Base-by-base conservation (phyloP, 352 stramenopile species). In the Aphanomyces euteiches region DNA sequence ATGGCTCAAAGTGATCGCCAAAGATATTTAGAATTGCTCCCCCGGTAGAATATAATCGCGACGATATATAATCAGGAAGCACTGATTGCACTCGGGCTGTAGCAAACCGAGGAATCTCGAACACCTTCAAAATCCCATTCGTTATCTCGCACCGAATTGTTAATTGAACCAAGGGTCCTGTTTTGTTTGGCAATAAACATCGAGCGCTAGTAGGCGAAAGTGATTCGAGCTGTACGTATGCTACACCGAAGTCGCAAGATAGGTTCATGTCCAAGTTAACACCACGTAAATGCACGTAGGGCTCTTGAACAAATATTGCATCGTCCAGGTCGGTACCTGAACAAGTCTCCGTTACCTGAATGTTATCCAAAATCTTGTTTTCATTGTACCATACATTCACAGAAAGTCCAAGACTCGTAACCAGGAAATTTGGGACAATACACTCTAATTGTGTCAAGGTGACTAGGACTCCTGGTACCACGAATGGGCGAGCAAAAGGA, bases 221-320 rank as follows among this genome's bases (percentile, higher is more conserved):
- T 45, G 19, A 41, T 12, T 39, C 15, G n/a, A 39, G 28, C 6
- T 7, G 19, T 19, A 39, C 7, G 54, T n/a, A 7, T 37, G n/a
- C 19, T n/a, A 7, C 5, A n/a, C 54, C 54, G 43, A 61, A 61
- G 54, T 40, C 54, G 28, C 54, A 61, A 39, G 7, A 13, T 5
- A 61, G 43, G 5, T 61, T 37, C 7, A 5, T 41, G 21, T 61
- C 8, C 54, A 61, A 61, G n/a, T 37, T 37, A 12, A 41, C 21
- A n/a, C 54, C 54, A 61, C 39, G 43, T 7, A 61, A 17, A 12
- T 13, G 1, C 7, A 61, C 34, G n/a, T 40, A 15, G 5, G 54
- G 54, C 37, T 61, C 54, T 61, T 61, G 54, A 37, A 61, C 6
- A 15, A 41, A 39, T 45, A 45, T 45, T 40, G 54, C 15, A n/a